Evolutionary conservation across 2,329 filamentous ascomycete species (phyloP).

Genomic region (Trichoderma atroviride): DNA sequence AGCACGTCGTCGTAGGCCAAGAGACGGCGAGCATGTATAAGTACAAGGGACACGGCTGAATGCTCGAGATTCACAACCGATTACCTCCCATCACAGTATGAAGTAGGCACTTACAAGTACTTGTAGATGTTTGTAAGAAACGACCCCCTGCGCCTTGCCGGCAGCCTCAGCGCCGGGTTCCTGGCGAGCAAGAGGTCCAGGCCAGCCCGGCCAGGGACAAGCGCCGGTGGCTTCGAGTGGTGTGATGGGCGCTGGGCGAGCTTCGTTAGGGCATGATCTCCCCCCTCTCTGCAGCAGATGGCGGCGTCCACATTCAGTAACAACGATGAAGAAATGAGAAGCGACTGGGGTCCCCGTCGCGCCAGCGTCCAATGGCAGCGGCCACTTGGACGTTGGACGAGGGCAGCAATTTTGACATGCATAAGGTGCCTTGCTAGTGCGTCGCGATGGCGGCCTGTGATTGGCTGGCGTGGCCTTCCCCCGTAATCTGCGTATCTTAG

Average conservation of each 20-base stretch:
- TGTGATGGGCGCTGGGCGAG: conserved; percentile 7
- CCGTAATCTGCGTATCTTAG: conserved; percentile 9
- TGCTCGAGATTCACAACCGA: neutral
- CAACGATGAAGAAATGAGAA: neutral
- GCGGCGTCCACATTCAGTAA: conserved; percentile 16
- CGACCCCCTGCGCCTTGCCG: neutral
- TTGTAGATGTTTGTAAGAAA: neutral
- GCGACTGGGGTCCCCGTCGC: neutral
- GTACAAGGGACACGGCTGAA: neutral
- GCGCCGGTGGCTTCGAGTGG: neutral
- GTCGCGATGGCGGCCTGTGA: neutral
- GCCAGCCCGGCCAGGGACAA: neutral
- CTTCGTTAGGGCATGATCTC: conserved; percentile 19
- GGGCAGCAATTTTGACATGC: conserved; percentile 22
- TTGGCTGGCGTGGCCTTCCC: conserved; percentile 2
- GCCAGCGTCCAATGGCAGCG: conserved; percentile 5
- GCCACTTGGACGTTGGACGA: neutral
- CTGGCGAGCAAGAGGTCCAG: conserved; percentile 5
- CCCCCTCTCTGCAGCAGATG: neutral
- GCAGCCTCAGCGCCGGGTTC: conserved; percentile 19
- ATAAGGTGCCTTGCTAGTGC: conserved; percentile 20
- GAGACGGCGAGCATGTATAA: neutral
- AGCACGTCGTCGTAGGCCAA: neutral
- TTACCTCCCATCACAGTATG: neutral
- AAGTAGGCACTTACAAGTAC: too few relatives aligned